A percentile compares a stretch with the other conserved stretches of the same genome.
Evolutionary conservation across 2,329 filamentous ascomycete genomes (phyloP).

Genomic region (Ciborinia camelliae): DNA sequence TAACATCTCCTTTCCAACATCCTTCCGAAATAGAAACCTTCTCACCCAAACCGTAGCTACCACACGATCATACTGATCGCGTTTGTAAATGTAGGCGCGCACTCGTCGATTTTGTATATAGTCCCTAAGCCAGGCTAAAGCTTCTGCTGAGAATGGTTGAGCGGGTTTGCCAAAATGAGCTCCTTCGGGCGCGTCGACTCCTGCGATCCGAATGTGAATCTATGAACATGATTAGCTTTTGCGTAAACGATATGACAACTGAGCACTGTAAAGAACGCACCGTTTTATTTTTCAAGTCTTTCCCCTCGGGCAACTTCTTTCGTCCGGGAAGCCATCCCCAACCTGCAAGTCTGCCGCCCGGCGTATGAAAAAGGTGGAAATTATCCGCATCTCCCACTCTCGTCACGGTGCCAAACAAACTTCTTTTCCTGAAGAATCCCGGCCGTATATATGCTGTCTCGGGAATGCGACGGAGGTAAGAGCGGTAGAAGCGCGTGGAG

Average conservation of each 20-base stretch:
- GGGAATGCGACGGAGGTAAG: conserved; percentile 80
- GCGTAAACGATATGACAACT: not conserved
- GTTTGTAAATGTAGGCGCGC: conserved; percentile 75
- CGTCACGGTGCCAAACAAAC: conserved; percentile 80
- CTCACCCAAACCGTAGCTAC: conserved; percentile 82
- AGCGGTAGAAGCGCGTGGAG: conserved; percentile 61
- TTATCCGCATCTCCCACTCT: conserved; percentile 96
- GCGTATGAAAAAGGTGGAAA: conserved; percentile 91
- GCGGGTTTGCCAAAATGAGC: conserved; percentile 87
- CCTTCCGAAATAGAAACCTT: conserved; percentile 60
- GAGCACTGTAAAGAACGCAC: conserved; percentile 47
- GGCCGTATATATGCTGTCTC: conserved; percentile 72
- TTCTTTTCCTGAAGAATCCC: conserved; percentile 69
- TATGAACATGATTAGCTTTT: conserved; percentile 41
- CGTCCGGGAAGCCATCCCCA: conserved; percentile 81
- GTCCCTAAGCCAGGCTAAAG: conserved; percentile 71
- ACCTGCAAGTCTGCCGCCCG: conserved; percentile 78
- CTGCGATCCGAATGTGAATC: conserved; percentile 87
- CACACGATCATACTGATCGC: conserved; percentile 89
- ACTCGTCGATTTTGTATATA: conserved; percentile 72
- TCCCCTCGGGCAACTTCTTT: conserved; percentile 66
- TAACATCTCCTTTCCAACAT: conserved; percentile 89
- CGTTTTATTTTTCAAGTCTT: conserved; percentile 70
- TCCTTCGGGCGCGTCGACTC: conserved; percentile 87
- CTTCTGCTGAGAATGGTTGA: conserved; percentile 80